Evolutionary conservation across 2,329 filamentous ascomycete species (phyloP).

Genomic region (Leptographium procerum): DNA sequence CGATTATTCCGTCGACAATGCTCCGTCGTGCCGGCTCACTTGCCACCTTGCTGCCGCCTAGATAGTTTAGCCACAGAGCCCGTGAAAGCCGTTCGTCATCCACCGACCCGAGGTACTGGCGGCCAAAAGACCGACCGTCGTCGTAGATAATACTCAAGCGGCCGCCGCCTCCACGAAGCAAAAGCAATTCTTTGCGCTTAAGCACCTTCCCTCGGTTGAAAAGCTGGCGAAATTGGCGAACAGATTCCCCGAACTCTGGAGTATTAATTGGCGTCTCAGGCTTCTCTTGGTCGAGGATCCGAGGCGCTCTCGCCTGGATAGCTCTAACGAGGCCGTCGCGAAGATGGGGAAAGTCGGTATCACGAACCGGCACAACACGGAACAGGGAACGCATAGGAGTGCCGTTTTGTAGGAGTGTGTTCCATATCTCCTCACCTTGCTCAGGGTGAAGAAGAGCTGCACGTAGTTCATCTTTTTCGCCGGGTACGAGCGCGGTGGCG

Average conservation of each 20-base stretch:
- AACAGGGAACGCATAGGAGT: conserved; percentile 62
- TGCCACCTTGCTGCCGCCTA: conserved; percentile 76
- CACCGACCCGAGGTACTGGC: conserved; percentile 56
- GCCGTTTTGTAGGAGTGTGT: conserved; percentile 51
- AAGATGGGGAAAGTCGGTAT: conserved; percentile 89
- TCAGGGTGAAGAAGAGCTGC: conserved; percentile 56
- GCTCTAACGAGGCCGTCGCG: conserved; percentile 84
- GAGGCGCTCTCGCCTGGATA: conserved; percentile 60
- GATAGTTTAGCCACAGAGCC: conserved; percentile 79
- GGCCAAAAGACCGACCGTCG: conserved; percentile 31
- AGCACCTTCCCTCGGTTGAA: conserved; percentile 73
- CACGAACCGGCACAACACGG: conserved; percentile 78
- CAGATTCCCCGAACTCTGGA: conserved; percentile 54
- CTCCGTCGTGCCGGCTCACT: conserved; percentile 71
- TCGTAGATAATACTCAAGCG: conserved; percentile 57
- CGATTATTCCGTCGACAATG: conserved; percentile 79
- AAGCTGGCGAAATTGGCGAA: conserved; percentile 69
- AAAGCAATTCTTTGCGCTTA: conserved; percentile 66
- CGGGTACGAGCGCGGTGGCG: conserved; percentile 72
- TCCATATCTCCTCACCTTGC: conserved; percentile 64
- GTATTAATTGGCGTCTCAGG: neutral
- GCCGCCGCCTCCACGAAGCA: conserved; percentile 57
- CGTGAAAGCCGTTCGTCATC: conserved; percentile 69
- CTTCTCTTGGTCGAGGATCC: conserved; percentile 13
- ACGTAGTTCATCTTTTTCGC: conserved; percentile 66